Evolutionary conservation across 148 eudicot genomes (phyloP).

Genomic region (Dianthus caryophyllus): DNA sequence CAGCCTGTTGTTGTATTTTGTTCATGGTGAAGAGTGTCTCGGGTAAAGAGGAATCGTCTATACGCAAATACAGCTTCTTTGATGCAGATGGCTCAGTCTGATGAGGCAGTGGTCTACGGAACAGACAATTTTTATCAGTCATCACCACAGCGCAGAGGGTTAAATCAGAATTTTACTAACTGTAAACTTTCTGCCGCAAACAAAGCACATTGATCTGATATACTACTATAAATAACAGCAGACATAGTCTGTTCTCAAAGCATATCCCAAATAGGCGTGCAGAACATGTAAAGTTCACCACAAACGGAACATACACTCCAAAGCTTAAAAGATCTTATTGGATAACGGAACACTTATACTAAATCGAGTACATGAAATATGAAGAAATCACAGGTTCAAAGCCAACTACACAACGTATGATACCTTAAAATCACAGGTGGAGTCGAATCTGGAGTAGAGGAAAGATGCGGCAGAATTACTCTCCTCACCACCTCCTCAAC

Average conservation of each 20-base stretch:
- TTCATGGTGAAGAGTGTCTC: slow-evolving; percentile 18
- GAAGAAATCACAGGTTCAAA: not conserved
- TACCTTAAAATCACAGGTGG: slow-evolving; percentile 17
- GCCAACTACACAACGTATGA: not conserved
- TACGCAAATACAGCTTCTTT: slow-evolving; percentile 10
- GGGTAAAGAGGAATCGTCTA: slow-evolving; percentile 15
- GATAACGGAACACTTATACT: not conserved
- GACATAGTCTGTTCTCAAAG: not conserved
- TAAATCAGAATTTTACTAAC: not conserved
- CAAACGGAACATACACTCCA: not conserved
- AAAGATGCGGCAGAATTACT: slow-evolving; percentile 5
- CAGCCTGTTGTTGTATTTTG: slow-evolving; percentile 14
- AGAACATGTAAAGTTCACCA: not conserved
- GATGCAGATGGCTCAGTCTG: slow-evolving; percentile 5
- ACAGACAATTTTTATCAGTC: not conserved
- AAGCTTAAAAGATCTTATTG: not conserved
- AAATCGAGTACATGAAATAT: not conserved
- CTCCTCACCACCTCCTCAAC: slow-evolving; percentile 17
- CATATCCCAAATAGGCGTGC: not conserved
- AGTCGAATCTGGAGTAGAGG: slow-evolving; percentile 1
- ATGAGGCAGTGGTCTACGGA: slow-evolving; percentile 14
- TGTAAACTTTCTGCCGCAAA: not conserved
- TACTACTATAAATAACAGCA: not conserved
- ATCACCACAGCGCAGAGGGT: not conserved
- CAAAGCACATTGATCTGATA: not conserved